phyloP scores from a whole-genome alignment of 2,329 filamentous ascomycete species.

The Trichoderma oligosporum region DNA sequence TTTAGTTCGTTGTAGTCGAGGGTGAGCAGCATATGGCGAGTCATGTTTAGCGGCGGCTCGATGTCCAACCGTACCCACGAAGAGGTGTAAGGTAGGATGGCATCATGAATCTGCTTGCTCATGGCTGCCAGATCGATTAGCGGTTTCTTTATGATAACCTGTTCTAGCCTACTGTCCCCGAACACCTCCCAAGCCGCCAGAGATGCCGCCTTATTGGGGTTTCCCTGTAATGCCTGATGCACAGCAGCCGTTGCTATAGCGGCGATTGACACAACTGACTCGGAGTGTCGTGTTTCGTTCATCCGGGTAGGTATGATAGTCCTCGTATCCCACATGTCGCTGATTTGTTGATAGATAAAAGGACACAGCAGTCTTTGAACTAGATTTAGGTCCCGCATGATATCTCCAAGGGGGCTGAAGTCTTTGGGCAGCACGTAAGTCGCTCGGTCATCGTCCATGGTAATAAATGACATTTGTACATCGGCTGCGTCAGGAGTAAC shows the following conservation, averaged over 20 bases:
- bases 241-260: background rate
- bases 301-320: background rate
- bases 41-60: constrained; percentile 36
- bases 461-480: background rate
- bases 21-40: constrained; percentile 47
- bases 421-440: constrained; percentile 36
- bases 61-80: constrained; percentile 30
- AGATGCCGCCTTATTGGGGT: background rate
- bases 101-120: constrained; percentile 25
- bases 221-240: background rate
- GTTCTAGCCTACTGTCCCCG: background rate
- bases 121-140: constrained; percentile 25
- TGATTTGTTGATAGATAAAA: constrained; percentile 35
- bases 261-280: background rate
- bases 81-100: constrained; percentile 23
- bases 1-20: constrained; percentile 56
- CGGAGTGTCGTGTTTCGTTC: no score
- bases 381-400: constrained; percentile 30
- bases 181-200: background rate
- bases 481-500: constrained; percentile 1
- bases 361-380: constrained; percentile 32
- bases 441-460: constrained; percentile 35
- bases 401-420: constrained; percentile 24
- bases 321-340: constrained; percentile 5
- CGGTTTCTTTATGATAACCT: constrained; percentile 12